Base-by-base conservation (phyloP, 768 basidiomycete species). In the Mycena olivaceomarginata region DNA sequence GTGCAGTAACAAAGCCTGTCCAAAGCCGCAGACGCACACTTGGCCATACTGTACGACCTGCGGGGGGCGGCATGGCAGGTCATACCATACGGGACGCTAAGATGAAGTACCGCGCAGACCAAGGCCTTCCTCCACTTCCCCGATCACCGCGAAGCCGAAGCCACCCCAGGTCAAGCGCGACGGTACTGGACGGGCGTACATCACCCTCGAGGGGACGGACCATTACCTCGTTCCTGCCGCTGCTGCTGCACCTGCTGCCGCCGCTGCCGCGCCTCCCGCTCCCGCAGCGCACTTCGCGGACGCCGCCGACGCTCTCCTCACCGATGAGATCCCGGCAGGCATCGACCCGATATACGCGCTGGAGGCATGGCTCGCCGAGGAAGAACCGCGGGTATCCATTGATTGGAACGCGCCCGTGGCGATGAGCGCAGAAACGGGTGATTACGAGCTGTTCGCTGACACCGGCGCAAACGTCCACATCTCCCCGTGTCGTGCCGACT, bases 11-110 rank as follows among this genome's bases (percentile, higher is more conserved):
- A 31, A 31, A 3, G 31, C 31, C 31, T 73, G 72, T 37, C 41
- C 53, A 0, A 31, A 13, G 1, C 64, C 43, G 5, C 1, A 4
- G 1, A 67, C 65, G 0, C 72, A 73, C 25, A 45, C 72, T 2
- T 73, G 72, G 65, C 53, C 64, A 2, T 73, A 67, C 39, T 74
- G 73, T 45, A 67, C 66, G 11, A 20, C 9, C 10, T n/a, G 20
- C 15, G 12, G 65, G 72, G 2, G 72, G 72, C 7, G 66, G 66
- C 1, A 74, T 74, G 72, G 66, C 22, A 0, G 72, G 72, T 1
- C 48, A 62, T 37, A 57, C 40, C 5, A 39, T 67, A 2, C 2
- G 25, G 0, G 66, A 68, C 46, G 66, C 73, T 1, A 4, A 18
- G 12, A 12, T 1, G 2, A 48, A 43, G n/a, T 12, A 37, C 2